A percentile compares a stretch with the other conserved stretches of the same genome.
Evolutionary conservation across 2,329 filamentous ascomycete genomes (phyloP).

Genomic region (Venturia oleaginea): DNA sequence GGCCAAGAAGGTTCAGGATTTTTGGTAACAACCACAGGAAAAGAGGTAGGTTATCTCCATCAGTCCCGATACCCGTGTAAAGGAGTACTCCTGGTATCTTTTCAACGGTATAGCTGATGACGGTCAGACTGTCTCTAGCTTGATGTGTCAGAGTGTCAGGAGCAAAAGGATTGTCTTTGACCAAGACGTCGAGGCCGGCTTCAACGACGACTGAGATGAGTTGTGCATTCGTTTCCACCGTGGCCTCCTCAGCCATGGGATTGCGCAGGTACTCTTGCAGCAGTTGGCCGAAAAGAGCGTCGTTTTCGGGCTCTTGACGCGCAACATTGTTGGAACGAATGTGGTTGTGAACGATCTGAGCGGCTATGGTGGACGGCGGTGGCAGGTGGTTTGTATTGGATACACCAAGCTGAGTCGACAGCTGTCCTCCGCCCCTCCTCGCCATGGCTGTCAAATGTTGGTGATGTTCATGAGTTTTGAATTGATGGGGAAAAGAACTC

Average conservation of each 20-base stretch:
- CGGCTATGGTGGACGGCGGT: conserved; percentile 72
- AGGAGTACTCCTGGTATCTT: conserved; percentile 59
- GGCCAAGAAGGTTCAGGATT: conserved; percentile 34
- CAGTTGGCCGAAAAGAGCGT: conserved; percentile 66
- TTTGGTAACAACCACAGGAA: conserved; percentile 41
- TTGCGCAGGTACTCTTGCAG: conserved; percentile 52
- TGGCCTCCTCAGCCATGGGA: conserved; percentile 46
- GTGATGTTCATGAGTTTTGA: not conserved
- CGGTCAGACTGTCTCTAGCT: conserved; percentile 60
- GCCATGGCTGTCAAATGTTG: conserved; percentile 26
- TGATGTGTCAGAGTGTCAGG: conserved; percentile 46
- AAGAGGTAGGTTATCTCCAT: conserved; percentile 31
- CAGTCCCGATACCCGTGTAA: conserved; percentile 21
- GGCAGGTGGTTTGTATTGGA: conserved; percentile 16
- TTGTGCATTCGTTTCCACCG: conserved; percentile 55
- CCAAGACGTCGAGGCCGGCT: conserved; percentile 59
- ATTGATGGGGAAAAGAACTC: conserved; percentile 7
- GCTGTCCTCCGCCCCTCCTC: conserved; percentile 28
- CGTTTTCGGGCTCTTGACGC: conserved; percentile 55
- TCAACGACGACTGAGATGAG: conserved; percentile 71
- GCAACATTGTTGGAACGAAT: conserved; percentile 58
- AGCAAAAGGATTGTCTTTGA: conserved; percentile 56
- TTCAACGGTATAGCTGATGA: conserved; percentile 60
- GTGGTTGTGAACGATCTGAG: conserved; percentile 76
- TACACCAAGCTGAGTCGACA: conserved; percentile 14